These are phyloP conservation scores for Amphibolis antarctica DNA, from an alignment of 106 monocot species.

Conservation along the genomic window DNA sequence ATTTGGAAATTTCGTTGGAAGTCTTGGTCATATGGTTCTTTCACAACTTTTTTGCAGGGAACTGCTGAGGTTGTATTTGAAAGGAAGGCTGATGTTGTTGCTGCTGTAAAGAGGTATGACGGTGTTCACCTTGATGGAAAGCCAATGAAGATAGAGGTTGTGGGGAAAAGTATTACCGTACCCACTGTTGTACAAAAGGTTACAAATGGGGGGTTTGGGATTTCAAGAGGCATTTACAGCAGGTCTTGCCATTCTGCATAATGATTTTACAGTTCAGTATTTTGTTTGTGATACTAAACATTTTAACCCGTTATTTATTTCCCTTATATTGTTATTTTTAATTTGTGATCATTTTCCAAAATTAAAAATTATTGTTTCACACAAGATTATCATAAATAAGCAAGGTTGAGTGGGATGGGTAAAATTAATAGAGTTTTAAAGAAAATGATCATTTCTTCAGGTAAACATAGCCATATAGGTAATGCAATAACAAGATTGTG, in stretches of 20 bases:
- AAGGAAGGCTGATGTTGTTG: conserved; percentile 61
- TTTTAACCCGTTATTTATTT: too few species aligned
- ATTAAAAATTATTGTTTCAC: too few species aligned
- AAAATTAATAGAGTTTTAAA: too few species aligned
- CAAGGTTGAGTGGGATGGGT: too few species aligned
- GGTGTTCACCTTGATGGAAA: conserved; percentile 98
- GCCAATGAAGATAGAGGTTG: conserved; percentile 94
- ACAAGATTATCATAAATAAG: too few species aligned
- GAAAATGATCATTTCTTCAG: too few species aligned
- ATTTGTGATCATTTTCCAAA: too few species aligned
- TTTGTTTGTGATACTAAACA: too few species aligned
- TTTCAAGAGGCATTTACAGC: conserved; percentile 29
- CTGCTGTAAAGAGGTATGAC: conserved; percentile 93
- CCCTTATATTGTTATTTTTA: too few species aligned
- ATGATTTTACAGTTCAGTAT: too few species aligned
- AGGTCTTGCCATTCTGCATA: conserved; percentile 25
- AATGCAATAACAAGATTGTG: too few species aligned
- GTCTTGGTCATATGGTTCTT: not conserved
- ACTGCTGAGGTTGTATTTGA: conserved; percentile 94
- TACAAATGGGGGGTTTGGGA: conserved; percentile 32
- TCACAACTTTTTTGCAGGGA: conserved; percentile 34
- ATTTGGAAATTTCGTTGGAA: not conserved
- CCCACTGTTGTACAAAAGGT: conserved; percentile 29
- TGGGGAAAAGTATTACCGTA: conserved; percentile 55
- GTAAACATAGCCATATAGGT: too few species aligned